A percentile compares a stretch with the other conserved stretches of the same genome.
Evolutionary conservation across 768 basidiomycete species (phyloP).

Genomic region (Suillus lakei): DNA sequence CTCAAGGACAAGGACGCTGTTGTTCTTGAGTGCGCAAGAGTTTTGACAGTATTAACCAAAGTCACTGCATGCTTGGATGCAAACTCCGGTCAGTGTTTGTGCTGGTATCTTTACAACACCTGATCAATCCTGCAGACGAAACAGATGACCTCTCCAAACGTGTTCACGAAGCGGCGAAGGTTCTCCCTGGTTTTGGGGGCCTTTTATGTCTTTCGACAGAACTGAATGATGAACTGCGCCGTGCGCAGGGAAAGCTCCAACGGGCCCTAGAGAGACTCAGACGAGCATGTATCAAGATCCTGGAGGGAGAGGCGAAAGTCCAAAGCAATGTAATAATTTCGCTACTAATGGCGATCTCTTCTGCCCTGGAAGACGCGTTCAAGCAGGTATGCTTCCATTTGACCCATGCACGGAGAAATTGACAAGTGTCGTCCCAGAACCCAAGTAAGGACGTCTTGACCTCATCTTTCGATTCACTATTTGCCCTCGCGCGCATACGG

Average conservation of each 20-base stretch:
- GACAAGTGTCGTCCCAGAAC: constrained; percentile 16
- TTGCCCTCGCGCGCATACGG: constrained; percentile 53
- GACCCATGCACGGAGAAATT: not conserved
- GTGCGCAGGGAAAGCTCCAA: constrained; percentile 56
- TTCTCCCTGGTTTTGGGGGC: constrained; percentile 24
- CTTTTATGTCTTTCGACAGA: constrained; percentile 10
- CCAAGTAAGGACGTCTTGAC: constrained; percentile 42
- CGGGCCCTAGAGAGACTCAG: constrained; percentile 65
- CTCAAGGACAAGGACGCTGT: constrained; percentile 15
- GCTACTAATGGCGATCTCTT: constrained; percentile 43
- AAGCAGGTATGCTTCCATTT: constrained; percentile 29
- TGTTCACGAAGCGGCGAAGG: constrained; percentile 20
- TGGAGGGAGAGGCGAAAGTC: constrained; percentile 41
- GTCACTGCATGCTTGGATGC: constrained; percentile 41
- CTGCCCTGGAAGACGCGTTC: constrained; percentile 35
- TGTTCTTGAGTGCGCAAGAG: constrained; percentile 43
- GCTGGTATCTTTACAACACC: not conserved
- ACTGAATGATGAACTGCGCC: constrained; percentile 40
- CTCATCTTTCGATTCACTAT: constrained; percentile 57
- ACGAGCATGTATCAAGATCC: constrained; percentile 48
- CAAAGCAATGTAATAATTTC: constrained; percentile 19
- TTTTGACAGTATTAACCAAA: constrained; percentile 51
- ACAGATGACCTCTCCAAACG: constrained; percentile 25
- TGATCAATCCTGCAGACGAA: not conserved
- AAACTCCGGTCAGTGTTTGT: not conserved